Evolutionary conservation across 441 rosid genomes (phyloP).

Genomic region (Gossypium laxum): DNA sequence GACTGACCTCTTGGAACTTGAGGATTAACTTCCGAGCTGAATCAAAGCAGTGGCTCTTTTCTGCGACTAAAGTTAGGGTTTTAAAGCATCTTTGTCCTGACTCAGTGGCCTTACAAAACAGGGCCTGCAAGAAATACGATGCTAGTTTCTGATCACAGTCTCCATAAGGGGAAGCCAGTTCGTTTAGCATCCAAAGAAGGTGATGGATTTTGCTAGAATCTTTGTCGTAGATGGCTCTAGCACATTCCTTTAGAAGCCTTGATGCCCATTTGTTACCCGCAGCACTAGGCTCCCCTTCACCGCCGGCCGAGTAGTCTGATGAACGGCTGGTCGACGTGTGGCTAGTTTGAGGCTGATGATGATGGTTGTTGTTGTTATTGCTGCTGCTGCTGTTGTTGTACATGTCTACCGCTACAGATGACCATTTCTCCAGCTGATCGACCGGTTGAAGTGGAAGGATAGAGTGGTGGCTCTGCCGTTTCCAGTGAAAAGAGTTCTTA

Average conservation of each 20-base stretch:
- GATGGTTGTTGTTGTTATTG: neutral
- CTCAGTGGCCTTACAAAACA: conserved; percentile 54
- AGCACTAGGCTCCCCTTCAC: conserved; percentile 22
- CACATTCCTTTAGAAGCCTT: conserved; percentile 53
- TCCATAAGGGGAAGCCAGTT: conserved; percentile 64
- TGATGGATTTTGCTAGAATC: conserved; percentile 55
- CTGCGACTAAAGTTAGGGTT: conserved; percentile 53
- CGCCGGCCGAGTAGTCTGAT: conserved; percentile 29
- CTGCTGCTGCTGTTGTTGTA: conserved; percentile 9
- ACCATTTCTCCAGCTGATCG: conserved; percentile 17
- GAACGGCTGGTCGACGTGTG: conserved; percentile 44
- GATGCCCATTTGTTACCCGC: conserved; percentile 46
- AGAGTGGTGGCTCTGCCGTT: conserved; percentile 3
- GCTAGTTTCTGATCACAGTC: conserved; percentile 64
- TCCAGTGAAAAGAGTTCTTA: conserved; percentile 20
- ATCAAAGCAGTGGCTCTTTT: conserved; percentile 49
- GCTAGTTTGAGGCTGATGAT: conserved; percentile 29
- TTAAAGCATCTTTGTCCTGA: conserved; percentile 51
- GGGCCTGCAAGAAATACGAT: conserved; percentile 59
- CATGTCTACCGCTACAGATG: conserved; percentile 28
- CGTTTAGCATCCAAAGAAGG: conserved; percentile 68
- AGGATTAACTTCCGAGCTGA: conserved; percentile 55
- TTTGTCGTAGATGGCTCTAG: conserved; percentile 58
- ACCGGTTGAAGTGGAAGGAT: conserved; percentile 21
- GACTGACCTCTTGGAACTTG: conserved; percentile 72